These are phyloP conservation scores for Acorus calamus DNA, from an alignment of 106 monocot genomes.

Conservation along the genomic window DNA sequence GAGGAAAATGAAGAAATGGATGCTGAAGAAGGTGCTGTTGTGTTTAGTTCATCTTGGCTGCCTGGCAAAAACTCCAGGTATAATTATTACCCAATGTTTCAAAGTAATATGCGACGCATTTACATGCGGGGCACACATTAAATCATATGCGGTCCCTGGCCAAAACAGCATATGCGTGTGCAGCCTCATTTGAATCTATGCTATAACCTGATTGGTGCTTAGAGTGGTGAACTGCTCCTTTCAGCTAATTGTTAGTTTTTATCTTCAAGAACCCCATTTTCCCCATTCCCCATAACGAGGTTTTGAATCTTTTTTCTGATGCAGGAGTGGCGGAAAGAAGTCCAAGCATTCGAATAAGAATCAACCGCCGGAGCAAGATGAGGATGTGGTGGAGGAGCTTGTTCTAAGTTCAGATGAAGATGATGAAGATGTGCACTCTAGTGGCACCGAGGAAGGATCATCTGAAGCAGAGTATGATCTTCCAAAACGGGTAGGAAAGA, in stretches of 20 bases:
- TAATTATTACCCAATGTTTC: not conserved
- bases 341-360: slow-evolving; percentile 31
- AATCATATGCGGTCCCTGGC: too few species aligned
- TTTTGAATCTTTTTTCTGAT: not conserved
- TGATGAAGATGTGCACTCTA: slow-evolving; percentile 6
- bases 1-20: slow-evolving; percentile 7
- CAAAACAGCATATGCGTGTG: not conserved
- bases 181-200: not conserved
- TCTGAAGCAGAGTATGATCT: too few species aligned
- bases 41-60: slow-evolving; percentile 74
- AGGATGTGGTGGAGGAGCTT: slow-evolving; percentile 87
- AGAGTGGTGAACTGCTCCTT: too few species aligned
- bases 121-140: too few species aligned
- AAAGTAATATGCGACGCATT: too few species aligned
- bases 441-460: too few species aligned
- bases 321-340: slow-evolving; percentile 25
- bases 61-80: slow-evolving; percentile 70
- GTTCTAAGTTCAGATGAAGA: slow-evolving; percentile 82
- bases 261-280: too few species aligned
- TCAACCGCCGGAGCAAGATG: slow-evolving; percentile 24
- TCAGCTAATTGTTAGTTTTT: not conserved
- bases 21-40: slow-evolving; percentile 48
- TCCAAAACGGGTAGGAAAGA: too few species aligned
- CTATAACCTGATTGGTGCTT: not conserved
- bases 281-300: too few species aligned